Percentiles rank a stretch among this genome's conserved stretches.
Conservation (phyloP, 768 basidiomycete species). For the Imleria badia region DNA sequence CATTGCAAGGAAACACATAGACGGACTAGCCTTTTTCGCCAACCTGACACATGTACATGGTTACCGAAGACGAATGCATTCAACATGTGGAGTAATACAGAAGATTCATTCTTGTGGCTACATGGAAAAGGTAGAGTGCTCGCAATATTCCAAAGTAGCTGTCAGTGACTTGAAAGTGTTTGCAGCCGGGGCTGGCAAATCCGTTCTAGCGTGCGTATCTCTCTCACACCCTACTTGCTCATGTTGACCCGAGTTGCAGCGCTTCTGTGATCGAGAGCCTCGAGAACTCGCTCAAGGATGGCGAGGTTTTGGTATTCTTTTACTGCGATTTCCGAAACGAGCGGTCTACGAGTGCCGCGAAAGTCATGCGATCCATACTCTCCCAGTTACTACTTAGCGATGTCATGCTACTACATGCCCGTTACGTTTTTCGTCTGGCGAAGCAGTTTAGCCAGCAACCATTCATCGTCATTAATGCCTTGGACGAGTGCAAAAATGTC, state of each 20-base stretch:
- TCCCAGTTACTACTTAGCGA: constrained; percentile 9
- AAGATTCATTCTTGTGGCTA: constrained; percentile 10
- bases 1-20: background rate
- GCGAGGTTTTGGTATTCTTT: constrained; percentile 9
- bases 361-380: constrained; percentile 18
- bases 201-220: constrained; percentile 10
- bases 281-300: background rate
- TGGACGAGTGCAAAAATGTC: constrained; percentile 15
- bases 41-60: constrained; percentile 14
- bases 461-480: constrained; percentile 11
- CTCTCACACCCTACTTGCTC: rapidly evolving
- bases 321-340: constrained; percentile 22
- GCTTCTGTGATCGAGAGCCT: constrained; percentile 15
- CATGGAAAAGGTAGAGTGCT: constrained; percentile 12
- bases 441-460: background rate
- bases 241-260: background rate
- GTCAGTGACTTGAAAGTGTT: background rate
- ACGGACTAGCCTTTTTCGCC: background rate
- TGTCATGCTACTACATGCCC: background rate
- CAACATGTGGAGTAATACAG: constrained; percentile 1
- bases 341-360: background rate
- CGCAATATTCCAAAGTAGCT: rapidly evolving
- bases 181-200: constrained; percentile 17
- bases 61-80: background rate
- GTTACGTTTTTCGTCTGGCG: background rate